Evolutionary conservation across 345 rosid genomes (phyloP).

Genomic region (Clarkia xantiana): DNA sequence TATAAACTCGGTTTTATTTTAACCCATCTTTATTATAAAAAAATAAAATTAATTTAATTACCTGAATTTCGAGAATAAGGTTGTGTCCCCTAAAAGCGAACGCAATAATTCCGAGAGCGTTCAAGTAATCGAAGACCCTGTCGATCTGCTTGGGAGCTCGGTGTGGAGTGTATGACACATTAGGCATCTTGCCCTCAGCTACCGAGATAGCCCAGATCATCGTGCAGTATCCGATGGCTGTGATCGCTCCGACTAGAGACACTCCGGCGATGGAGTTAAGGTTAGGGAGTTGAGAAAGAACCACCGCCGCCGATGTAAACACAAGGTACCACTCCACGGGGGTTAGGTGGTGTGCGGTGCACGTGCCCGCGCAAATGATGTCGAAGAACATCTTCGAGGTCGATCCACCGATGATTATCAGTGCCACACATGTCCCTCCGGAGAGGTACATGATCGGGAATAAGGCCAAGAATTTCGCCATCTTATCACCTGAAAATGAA

Average conservation of each 20-base stretch:
- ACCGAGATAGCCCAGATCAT: conserved; percentile 46
- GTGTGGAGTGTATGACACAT: conserved; percentile 27
- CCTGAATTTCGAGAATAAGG: conserved; percentile 68
- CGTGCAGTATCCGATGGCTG: conserved; percentile 41
- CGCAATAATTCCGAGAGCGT: conserved; percentile 53
- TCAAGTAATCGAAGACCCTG: conserved; percentile 23
- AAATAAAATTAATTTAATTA: conserved; percentile 1
- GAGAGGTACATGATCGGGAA: conserved; percentile 53
- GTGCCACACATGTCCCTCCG: conserved; percentile 43
- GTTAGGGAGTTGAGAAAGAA: conserved; percentile 53
- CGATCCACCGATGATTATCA: conserved; percentile 42
- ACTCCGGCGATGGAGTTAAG: conserved; percentile 52
- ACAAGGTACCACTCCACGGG: conserved; percentile 41
- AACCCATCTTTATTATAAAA: no score
- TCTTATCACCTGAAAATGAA: conserved; percentile 27
- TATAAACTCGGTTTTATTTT: no score
- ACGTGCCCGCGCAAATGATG: conserved; percentile 19
- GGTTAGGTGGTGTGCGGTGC: conserved; percentile 25
- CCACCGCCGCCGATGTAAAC: conserved; percentile 29
- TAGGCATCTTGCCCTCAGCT: conserved; percentile 16
- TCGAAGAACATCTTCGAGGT: conserved; percentile 19
- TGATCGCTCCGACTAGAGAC: conserved; percentile 38
- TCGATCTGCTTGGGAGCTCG: conserved; percentile 3
- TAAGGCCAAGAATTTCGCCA: conserved; percentile 32
- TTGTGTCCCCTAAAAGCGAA: conserved; percentile 65